phyloP scores from a whole-genome alignment of 805 yeast genomes.

The Saturnispora sanitii region DNA sequence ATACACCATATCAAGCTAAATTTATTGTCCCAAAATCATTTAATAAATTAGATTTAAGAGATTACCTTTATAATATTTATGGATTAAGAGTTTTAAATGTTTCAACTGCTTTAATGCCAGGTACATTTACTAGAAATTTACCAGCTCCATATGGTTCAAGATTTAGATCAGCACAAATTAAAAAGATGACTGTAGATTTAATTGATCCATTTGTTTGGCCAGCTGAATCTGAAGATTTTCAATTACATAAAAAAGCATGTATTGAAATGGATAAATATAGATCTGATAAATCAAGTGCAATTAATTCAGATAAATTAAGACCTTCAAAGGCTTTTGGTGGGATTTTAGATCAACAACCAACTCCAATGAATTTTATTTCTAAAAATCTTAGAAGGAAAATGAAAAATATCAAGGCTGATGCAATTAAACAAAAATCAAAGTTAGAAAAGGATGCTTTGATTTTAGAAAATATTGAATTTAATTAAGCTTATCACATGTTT shows the following conservation, averaged over 20 bases:
- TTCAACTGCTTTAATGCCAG: constrained; percentile 76
- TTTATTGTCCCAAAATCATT: constrained; percentile 89
- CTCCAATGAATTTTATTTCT: constrained; percentile 60
- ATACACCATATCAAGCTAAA: constrained; percentile 94
- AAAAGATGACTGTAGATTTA: constrained; percentile 96
- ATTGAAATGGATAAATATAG: constrained; percentile 44
- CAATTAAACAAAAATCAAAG: constrained; percentile 19
- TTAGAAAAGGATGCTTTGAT: constrained; percentile 29
- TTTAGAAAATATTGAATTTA: constrained; percentile 11
- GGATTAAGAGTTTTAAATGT: constrained; percentile 84
- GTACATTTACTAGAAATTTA: constrained; percentile 46
- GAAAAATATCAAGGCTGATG: constrained; percentile 34
- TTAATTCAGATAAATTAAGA: constrained; percentile 59
- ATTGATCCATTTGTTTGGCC: constrained; percentile 97
- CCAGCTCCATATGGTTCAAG: constrained; percentile 54
- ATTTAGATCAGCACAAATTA: constrained; percentile 68
- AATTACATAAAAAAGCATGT: constrained; percentile 25
- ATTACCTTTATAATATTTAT: constrained; percentile 81
- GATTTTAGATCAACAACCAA: constrained; percentile 40
- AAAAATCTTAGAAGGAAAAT: constrained; percentile 36
- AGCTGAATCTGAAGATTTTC: constrained; percentile 32
- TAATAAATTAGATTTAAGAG: constrained; percentile 90
- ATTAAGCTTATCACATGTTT: neutral
- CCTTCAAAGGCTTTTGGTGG: constrained; percentile 74
- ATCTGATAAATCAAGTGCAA: constrained; percentile 35